A percentile compares a stretch with the other conserved stretches of the same genome.
Evolutionary conservation across 495 filamentous ascomycete genomes (phyloP).

Genomic region (Penicillium samsonianum): DNA sequence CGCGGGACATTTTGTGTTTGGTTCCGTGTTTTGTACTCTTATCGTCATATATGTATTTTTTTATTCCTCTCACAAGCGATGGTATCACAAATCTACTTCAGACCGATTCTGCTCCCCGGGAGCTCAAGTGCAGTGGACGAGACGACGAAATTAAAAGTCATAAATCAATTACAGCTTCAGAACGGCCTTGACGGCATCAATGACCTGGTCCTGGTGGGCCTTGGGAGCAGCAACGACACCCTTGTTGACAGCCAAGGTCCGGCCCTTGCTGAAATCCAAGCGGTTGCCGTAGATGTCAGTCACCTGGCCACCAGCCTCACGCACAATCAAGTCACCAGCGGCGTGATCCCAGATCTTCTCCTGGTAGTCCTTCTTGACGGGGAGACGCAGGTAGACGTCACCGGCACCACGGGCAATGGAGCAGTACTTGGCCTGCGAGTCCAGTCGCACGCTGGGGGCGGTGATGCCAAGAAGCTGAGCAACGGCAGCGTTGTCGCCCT

Average conservation of each 20-base stretch:
- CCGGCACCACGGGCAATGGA: conserved; percentile 93
- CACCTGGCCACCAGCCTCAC: conserved; percentile 90
- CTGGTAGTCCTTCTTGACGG: conserved; percentile 80
- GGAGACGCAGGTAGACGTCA: conserved; percentile 89
- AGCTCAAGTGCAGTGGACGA: conserved; percentile 12
- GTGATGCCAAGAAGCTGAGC: conserved; percentile 83
- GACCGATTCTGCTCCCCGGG: conserved; percentile 18
- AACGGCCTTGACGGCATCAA: conserved; percentile 80
- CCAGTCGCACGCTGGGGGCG: conserved; percentile 81
- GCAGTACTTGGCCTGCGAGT: conserved; percentile 97
- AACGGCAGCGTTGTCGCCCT: conserved; percentile 82
- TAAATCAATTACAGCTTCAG: conserved; percentile 53
- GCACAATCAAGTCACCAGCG: conserved; percentile 90
- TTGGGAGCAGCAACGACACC: conserved; percentile 87
- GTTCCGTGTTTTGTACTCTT: conserved; percentile 42
- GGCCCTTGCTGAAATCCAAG: conserved; percentile 81
- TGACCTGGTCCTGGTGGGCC: conserved; percentile 71
- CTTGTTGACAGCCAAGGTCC: conserved; percentile 85
- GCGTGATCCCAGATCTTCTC: conserved; percentile 99
- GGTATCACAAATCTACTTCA: conserved; percentile 36
- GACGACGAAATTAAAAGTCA: conserved; percentile 6
- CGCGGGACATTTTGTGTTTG: conserved; percentile 28
- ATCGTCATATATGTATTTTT: conserved; percentile 43
- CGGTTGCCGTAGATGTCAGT: conserved; percentile 79
- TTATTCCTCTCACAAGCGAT: conserved; percentile 14